Evolutionary conservation across 768 basidiomycete species (phyloP).

Genomic region (Lepiota brunneoincarnata): DNA sequence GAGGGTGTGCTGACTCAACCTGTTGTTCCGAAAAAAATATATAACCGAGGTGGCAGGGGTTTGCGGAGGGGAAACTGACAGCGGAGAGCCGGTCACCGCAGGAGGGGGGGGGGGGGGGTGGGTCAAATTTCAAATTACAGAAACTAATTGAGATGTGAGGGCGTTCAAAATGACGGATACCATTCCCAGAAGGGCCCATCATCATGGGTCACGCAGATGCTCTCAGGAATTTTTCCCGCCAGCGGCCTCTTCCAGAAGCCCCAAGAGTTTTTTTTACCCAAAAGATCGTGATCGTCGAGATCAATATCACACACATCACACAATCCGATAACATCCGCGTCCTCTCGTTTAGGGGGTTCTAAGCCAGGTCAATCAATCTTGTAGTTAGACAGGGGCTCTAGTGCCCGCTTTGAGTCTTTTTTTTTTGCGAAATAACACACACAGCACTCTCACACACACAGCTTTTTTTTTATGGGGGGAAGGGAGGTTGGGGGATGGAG

Average conservation of each 20-base stretch:
- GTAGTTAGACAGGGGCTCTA: too few species aligned
- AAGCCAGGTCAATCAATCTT: too few species aligned
- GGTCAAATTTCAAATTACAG: background rate
- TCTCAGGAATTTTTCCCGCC: background rate
- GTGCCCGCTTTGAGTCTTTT: background rate
- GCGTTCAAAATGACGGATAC: background rate
- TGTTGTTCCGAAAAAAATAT: too few species aligned
- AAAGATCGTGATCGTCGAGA: background rate
- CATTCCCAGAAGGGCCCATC: background rate
- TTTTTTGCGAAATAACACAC: background rate
- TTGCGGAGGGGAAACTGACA: too few species aligned
- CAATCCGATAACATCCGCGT: background rate
- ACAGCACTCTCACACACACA: too few species aligned
- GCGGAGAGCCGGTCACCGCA: background rate
- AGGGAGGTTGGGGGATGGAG: too few species aligned
- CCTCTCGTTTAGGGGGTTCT: background rate
- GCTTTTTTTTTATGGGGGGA: too few species aligned
- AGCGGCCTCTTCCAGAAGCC: background rate
- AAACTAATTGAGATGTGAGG: background rate
- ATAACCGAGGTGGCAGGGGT: too few species aligned
- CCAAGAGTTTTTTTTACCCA: too few species aligned
- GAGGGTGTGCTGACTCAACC: too few species aligned
- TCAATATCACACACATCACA: background rate
- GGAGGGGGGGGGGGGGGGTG: background rate
- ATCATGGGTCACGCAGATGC: background rate